Base-by-base conservation (phyloP, 2,329 filamentous ascomycete species). In the Cladosporium oxysporum region DNA sequence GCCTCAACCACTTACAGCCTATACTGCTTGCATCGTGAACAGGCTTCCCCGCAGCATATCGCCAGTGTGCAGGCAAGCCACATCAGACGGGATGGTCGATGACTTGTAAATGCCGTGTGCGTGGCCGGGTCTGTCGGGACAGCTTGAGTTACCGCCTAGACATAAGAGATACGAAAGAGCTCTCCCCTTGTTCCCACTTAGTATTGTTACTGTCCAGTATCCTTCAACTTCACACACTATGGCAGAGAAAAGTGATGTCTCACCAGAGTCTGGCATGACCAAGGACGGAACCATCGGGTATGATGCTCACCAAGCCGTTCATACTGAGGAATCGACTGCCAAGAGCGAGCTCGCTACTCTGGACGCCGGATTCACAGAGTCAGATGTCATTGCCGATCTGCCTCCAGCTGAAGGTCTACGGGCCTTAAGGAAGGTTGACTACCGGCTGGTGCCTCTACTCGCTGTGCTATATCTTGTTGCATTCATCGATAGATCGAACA, bases 391-490 rank as follows among this genome's bases (percentile, higher is more conserved):
- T 44, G 55, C 47, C 29, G 47, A 65, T 12, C 29, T 68, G 6
- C 59, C 64, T 8, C 50, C 59, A 16, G 64, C 55, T 10, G 66
- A 66, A 55, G 59, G 41, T 18, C 33, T 52, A 21, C n/a, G 57
- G 5, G 57, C 35, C 5, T n/a, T 59, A 26, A 26, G 57, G 6
- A 89, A 83, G 79, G 83, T 81, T 58, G 81, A 76, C 18, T 55
- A 71, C 10, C 73, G 75, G 29, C 67, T 81, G 11, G 70, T 81
- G 1, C 79, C 79, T 3, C 75, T 77, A 14, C 74, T 81, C 5
- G 75, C 69, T 2, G 65, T 80, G 1, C 63, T 81, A 10, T 85
- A 85, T 69, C 77, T 86, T 1, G 77, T 86, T 67, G 85, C 85
- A 72, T 85, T 84, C 69, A 78, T 87, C 18, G 84, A 86, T 70